Evolutionary conservation across 495 filamentous ascomycete species (phyloP).

Genomic region (Ramalina peruviana): DNA sequence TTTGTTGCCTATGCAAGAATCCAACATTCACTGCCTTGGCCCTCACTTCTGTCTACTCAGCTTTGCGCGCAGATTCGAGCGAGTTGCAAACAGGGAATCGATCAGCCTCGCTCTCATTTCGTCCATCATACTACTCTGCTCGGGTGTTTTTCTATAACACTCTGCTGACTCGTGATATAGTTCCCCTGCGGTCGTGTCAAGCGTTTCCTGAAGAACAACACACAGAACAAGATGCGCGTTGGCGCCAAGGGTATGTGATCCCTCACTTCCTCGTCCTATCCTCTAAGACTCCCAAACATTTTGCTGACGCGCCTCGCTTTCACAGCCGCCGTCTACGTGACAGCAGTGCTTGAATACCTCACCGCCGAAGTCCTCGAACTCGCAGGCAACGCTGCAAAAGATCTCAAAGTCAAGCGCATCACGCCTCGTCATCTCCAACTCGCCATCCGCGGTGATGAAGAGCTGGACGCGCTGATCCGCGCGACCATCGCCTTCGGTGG

Average conservation of each 20-base stretch:
- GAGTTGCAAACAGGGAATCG: background rate
- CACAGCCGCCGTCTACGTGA: constrained; percentile 87
- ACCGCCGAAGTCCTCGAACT: constrained; percentile 98
- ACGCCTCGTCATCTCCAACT: constrained; percentile 96
- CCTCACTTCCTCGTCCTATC: background rate
- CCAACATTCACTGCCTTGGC: too few relatives aligned
- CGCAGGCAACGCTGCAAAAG: constrained; percentile 97
- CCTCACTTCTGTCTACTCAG: too few relatives aligned
- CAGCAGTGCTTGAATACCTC: constrained; percentile 95
- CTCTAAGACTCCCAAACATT: background rate
- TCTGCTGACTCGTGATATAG: constrained; percentile 37
- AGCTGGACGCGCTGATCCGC: constrained; percentile 91
- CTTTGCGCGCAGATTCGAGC: too few relatives aligned
- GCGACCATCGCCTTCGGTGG: constrained; percentile 97
- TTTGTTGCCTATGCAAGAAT: background rate
- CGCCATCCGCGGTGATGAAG: constrained; percentile 96
- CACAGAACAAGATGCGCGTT: constrained; percentile 99
- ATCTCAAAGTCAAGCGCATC: constrained; percentile 99
- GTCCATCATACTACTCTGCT: background rate
- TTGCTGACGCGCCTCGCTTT: background rate
- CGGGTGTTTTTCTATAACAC: background rate
- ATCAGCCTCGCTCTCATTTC: background rate
- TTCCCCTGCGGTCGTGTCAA: constrained; percentile 99
- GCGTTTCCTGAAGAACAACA: constrained; percentile 98
- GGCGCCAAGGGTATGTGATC: constrained; percentile 67